Base-by-base conservation (phyloP, 441 rosid genomes). In the Croton setiger region DNA sequence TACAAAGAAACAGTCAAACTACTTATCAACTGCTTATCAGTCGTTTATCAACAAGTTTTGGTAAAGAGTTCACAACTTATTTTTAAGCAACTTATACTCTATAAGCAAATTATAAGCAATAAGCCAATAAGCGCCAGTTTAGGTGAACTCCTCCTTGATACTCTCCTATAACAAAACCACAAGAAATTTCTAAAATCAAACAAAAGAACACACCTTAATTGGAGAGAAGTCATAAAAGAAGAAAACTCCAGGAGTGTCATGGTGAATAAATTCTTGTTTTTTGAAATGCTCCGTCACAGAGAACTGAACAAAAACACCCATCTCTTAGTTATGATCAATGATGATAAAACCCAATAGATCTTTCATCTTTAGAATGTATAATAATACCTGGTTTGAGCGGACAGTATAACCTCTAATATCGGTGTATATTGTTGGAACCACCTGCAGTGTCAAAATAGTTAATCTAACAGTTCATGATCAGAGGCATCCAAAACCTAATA, bases 211-310 rank as follows among this genome's bases (percentile, higher is more conserved):
- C 41, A 92, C 99, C 99, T 94, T 94, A 73, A 94, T 94, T 18
- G 99, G 97, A 67, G 96, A 94, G 44, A 94, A 89, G 82, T 94
- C 99, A 76, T 92, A 94, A 74, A 90, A 83, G 88, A 94, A 92
- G 88, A 88, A 94, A 70, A 92, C 91, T 75, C 99, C 99, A 3
- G 97, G 92, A 67, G 91, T 74, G 72, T 86, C 68, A 61, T 21
- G 85, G 14, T 70, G 84, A 48, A 84, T 86, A 33, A 75, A 63
- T 36, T 90, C 96, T 61, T 84, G 75, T 68, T 67, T 77, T 78
- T 82, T 88, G 68, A 83, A 87, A 81, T 94, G 98, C 75, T 94
- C 97, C 1, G 99, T 94, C 31, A 92, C 99, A 0, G 99, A 94
- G 78, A 87, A 94, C 98, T 94, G 87, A 67, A 65, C 13, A 64